Base-by-base conservation (phyloP, 495 filamentous ascomycete species). In the Trichoderma reesei region DNA sequence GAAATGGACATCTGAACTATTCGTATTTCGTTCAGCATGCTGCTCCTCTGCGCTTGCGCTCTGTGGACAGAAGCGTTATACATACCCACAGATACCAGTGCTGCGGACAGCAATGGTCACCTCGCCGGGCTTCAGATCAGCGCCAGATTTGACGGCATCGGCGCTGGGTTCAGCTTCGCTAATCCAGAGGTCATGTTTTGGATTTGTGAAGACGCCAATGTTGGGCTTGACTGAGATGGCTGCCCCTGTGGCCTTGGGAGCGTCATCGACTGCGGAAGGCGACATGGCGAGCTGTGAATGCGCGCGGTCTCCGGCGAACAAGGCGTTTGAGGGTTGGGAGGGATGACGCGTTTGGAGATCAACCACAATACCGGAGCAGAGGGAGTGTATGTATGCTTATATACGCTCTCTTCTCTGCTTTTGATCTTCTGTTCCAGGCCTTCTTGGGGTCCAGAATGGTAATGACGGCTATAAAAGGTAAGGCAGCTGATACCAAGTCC, bases 161-260 rank as follows among this genome's bases (percentile, higher is more conserved):
- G 90, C 76, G 16, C 84, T 86, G 1, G 93, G 93, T 63, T 79
- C 79, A 1, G 90, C 85, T 51, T 90, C 87, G 61, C 83, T 88
- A 51, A 96, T 86, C 90, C 92, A 98, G 61, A 98, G 80, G 67
- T 96, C 89, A 72, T 98, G 92, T 36, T 84, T 81, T 37, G 92
- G 91, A 75, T 96, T 95, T 60, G 92, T 98, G 81, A 88, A 98
- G 61, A 96, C 91, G 68, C 90, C 93, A 69, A 98, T 92, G 76
- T 96, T 98, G 64, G 90, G 72, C 80, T 95, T 96, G 16, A 63
- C 8, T 10, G 39, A 42, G 38, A 31, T 34, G 14, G 39, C 41
- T 9, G 37, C 60, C 18, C 31, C 41, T 33, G 72, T 66, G 37
- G 76, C 75, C 66, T 72, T 68, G 54, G 41, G 34, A 18, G 66